Evolutionary conservation across 2,329 filamentous ascomycete genomes (phyloP).

Genomic region (Fusarium citri): DNA sequence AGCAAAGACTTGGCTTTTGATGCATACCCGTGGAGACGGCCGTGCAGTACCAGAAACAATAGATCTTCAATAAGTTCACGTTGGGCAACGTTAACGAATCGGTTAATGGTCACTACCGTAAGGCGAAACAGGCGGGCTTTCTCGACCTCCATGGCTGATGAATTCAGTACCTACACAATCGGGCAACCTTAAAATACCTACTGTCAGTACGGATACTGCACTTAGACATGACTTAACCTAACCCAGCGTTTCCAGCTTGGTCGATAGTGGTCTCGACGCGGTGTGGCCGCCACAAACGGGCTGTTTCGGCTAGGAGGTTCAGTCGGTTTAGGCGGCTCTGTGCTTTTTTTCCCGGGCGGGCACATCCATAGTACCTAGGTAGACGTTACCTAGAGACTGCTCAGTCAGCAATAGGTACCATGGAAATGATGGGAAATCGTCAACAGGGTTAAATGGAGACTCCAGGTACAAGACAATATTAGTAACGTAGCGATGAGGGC

Average conservation of each 20-base stretch:
- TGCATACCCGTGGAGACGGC: neutral
- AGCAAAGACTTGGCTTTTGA: neutral
- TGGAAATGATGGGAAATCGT: neutral
- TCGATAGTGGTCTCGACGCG: constrained; percentile 5
- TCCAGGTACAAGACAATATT: neutral
- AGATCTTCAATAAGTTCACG: constrained; percentile 6
- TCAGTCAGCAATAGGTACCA: neutral
- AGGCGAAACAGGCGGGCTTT: constrained; percentile 19
- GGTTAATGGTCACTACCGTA: constrained; percentile 6
- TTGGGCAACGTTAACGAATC: constrained; percentile 7
- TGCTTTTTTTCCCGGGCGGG: neutral
- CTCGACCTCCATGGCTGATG: neutral
- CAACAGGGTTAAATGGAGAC: neutral
- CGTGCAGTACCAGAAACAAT: constrained; percentile 28
- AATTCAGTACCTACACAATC: neutral
- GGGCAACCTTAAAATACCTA: constrained; percentile 7
- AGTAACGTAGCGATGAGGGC: neutral
- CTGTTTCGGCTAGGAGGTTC: constrained; percentile 12
- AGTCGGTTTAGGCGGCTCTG: constrained; percentile 12
- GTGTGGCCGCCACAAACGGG: constrained; percentile 5
- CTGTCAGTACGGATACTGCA: neutral
- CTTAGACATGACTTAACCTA: constrained; percentile 1
- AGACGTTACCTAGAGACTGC: neutral
- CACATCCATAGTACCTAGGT: too few species aligned
- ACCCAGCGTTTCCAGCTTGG: constrained; percentile 11